phyloP scores from a whole-genome alignment of 2,329 filamentous ascomycete species.

The Fusarium praegraminearum region DNA sequence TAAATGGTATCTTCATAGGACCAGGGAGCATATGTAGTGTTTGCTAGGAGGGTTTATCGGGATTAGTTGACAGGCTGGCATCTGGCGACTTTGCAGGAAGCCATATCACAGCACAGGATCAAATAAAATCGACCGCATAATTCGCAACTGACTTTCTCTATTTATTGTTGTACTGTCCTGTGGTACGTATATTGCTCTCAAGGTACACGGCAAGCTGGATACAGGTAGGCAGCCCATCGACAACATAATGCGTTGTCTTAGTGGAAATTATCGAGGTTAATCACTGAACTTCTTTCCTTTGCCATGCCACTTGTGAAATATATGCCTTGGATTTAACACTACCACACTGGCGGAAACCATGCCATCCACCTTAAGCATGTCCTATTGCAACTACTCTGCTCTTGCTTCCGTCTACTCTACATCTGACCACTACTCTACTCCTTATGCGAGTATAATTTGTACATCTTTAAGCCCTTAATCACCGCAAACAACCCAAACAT shows the following conservation, averaged over 20 bases:
- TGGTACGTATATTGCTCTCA: no score
- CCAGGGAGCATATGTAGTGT: no score
- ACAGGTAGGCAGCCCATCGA: conserved; percentile 1
- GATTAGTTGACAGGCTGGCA: not conserved
- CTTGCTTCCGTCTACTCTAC: not conserved
- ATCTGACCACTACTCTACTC: not conserved
- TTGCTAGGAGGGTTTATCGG: no score
- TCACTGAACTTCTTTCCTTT: not conserved
- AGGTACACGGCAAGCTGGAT: not conserved
- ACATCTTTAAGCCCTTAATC: not conserved
- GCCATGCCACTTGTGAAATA: not conserved
- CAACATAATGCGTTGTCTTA: not conserved
- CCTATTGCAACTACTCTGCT: not conserved
- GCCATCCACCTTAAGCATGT: not conserved
- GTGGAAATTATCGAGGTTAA: conserved; percentile 1
- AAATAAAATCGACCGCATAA: not conserved
- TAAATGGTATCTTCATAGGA: no score
- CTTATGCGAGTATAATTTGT: not conserved
- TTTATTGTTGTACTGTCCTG: not conserved
- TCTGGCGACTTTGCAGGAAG: not conserved
- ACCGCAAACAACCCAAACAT: not conserved
- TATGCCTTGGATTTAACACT: not conserved
- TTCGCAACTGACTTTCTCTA: not conserved
- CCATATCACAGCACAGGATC: not conserved
- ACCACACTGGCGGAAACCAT: not conserved